Percentiles rank a stretch among this genome's conserved stretches.
Conservation (phyloP, 2,329 filamentous ascomycete genomes). For the Microdochium trichocladiopsis region DNA sequence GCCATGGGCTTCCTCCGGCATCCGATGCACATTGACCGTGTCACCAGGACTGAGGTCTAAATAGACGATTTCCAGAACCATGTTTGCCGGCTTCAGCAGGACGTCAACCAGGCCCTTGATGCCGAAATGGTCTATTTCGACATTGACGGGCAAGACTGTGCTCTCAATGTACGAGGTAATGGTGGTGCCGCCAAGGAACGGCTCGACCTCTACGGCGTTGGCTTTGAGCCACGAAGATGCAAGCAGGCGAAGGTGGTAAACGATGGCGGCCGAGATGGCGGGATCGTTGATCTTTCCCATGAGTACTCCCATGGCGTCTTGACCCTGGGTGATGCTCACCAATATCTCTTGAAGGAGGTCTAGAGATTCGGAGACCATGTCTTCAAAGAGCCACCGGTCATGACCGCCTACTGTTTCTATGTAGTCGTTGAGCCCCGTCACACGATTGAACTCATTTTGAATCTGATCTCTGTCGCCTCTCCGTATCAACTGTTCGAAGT, state of each 20-base stretch:
- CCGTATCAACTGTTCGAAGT: constrained; percentile 79
- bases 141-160: constrained; percentile 65
- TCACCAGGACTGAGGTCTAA: constrained; percentile 78
- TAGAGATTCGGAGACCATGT: constrained; percentile 74
- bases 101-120: constrained; percentile 71
- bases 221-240: constrained; percentile 80
- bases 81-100: constrained; percentile 69
- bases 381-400: constrained; percentile 64
- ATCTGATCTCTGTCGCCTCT: constrained; percentile 58
- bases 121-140: constrained; percentile 89
- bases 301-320: constrained; percentile 46
- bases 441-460: constrained; percentile 62
- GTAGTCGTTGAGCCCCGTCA: constrained; percentile 64
- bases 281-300: constrained; percentile 68
- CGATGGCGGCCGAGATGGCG: constrained; percentile 62
- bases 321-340: constrained; percentile 50
- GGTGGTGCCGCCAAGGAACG: constrained; percentile 57
- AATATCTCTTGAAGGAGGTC: constrained; percentile 59
- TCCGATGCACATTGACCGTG: constrained; percentile 65
- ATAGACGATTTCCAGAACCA: constrained; percentile 84
- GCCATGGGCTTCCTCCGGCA: constrained; percentile 46
- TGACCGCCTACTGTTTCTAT: constrained; percentile 68
- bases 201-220: constrained; percentile 60
- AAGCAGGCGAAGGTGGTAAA: constrained; percentile 79
- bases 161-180: constrained; percentile 54